phyloP scores from a whole-genome alignment of 179 eudicot genomes.

The Actinidia polygama region DNA sequence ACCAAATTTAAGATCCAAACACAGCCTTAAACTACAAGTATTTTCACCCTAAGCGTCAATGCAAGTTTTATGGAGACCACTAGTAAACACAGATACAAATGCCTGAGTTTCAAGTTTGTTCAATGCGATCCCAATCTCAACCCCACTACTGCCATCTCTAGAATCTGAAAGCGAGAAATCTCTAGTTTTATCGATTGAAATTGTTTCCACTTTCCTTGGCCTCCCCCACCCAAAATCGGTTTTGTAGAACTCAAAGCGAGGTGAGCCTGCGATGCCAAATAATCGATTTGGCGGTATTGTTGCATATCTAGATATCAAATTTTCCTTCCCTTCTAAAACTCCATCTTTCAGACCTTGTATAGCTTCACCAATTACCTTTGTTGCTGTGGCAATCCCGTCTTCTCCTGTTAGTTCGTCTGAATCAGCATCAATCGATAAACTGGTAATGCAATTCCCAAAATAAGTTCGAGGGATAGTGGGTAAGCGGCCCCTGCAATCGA shows the following conservation, averaged over 20 bases:
- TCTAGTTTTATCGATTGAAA: constrained; percentile 32
- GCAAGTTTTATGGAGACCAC: constrained; percentile 7
- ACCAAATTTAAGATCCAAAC: too few species aligned
- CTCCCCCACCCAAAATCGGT: constrained; percentile 56
- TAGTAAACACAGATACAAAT: constrained; percentile 37
- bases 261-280: constrained; percentile 40
- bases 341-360: constrained; percentile 31
- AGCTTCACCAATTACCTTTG: constrained; percentile 34
- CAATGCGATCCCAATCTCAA: constrained; percentile 45
- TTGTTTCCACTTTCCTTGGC: constrained; percentile 42
- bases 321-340: too few species aligned
- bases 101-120: constrained; percentile 34
- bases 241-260: constrained; percentile 44
- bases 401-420: constrained; percentile 31
- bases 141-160: constrained; percentile 40
- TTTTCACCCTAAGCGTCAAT: too few species aligned
- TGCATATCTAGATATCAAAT: neutral
- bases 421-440: constrained; percentile 32
- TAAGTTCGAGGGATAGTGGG: constrained; percentile 36
- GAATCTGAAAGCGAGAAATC: constrained; percentile 42
- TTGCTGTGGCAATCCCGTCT: constrained; percentile 46
- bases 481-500: constrained; percentile 50
- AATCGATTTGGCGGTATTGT: too few species aligned
- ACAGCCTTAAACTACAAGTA: too few species aligned
- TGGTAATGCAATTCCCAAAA: constrained; percentile 48